phyloP scores from a whole-genome alignment of 2,329 filamentous ascomycete species.

The Akanthomyces lecanii region DNA sequence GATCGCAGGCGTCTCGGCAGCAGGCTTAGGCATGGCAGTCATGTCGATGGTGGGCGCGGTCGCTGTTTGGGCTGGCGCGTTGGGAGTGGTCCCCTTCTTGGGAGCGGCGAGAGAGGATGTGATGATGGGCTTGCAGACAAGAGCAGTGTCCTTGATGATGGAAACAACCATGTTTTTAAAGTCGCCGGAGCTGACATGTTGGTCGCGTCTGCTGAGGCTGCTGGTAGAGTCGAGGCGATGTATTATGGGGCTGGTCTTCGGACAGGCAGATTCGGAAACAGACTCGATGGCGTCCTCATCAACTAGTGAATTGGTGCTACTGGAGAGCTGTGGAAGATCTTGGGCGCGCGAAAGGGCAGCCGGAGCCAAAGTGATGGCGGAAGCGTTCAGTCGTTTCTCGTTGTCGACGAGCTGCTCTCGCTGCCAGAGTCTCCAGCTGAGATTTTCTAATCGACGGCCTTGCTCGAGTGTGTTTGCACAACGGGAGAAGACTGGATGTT shows the following conservation, averaged over 20 bases:
- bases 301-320: constrained; percentile 69
- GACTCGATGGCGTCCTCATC: constrained; percentile 65
- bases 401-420: constrained; percentile 76
- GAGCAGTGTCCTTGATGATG: constrained; percentile 81
- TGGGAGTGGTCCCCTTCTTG: constrained; percentile 43
- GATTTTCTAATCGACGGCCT: constrained; percentile 85
- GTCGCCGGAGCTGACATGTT: constrained; percentile 85
- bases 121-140: constrained; percentile 41
- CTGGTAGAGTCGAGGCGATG: constrained; percentile 67
- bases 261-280: constrained; percentile 44
- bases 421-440: constrained; percentile 95
- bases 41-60: constrained; percentile 42
- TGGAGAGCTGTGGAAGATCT: constrained; percentile 68
- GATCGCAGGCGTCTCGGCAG: constrained; percentile 27
- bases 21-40: constrained; percentile 33
- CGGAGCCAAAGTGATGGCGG: constrained; percentile 42
- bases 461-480: constrained; percentile 93
- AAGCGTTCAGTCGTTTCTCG: constrained; percentile 54
- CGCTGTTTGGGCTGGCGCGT: constrained; percentile 25
- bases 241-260: too few species aligned
- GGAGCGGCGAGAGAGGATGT: constrained; percentile 30
- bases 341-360: constrained; percentile 39
- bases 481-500: constrained; percentile 74
- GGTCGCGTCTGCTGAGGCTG: constrained; percentile 71
- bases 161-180: constrained; percentile 91